phyloP scores from a whole-genome alignment of 176 grass and related monocot genomes.

The Phyllostachys edulis region DNA sequence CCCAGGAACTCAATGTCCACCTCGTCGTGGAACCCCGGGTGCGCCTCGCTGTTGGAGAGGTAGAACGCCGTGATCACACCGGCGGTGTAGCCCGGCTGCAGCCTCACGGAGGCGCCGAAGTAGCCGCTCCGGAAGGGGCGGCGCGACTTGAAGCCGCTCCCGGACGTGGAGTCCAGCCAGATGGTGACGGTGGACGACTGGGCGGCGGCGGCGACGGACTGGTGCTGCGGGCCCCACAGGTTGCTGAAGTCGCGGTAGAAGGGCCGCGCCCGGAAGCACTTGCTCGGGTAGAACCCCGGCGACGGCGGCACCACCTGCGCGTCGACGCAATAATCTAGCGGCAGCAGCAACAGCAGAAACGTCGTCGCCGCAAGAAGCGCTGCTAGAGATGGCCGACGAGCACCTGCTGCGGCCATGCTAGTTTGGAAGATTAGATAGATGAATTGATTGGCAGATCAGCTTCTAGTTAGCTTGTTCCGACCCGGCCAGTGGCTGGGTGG shows the following conservation, averaged over 20 bases:
- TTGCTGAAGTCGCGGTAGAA: slow-evolving; percentile 52
- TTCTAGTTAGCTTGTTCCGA: not conserved
- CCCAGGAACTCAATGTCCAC: slow-evolving; percentile 75
- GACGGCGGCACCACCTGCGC: slow-evolving; percentile 43
- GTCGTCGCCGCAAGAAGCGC: not conserved
- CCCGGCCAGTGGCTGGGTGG: not conserved
- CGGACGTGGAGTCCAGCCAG: slow-evolving; percentile 66
- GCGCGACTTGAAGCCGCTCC: slow-evolving; percentile 73
- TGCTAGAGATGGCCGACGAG: not conserved
- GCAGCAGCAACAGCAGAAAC: not conserved
- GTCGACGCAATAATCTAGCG: not conserved
- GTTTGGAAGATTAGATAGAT: too few relatives aligned
- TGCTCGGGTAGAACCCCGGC: slow-evolving; percentile 55
- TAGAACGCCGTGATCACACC: slow-evolving; percentile 83
- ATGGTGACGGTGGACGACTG: slow-evolving; percentile 26
- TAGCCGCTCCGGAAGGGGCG: slow-evolving; percentile 50
- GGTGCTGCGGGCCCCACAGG: slow-evolving; percentile 70
- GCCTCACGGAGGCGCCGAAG: slow-evolving; percentile 58
- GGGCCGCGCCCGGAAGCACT: not conserved
- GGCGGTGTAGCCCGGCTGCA: slow-evolving; percentile 68
- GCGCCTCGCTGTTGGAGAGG: slow-evolving; percentile 62
- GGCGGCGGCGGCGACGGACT: slow-evolving; percentile 19
- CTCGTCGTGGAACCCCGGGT: slow-evolving; percentile 70
- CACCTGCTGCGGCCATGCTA: not conserved
- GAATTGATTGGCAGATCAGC: too few relatives aligned